phyloP scores from a whole-genome alignment of 352 stramenopile genomes.

The Globisporangium paddicum region DNA sequence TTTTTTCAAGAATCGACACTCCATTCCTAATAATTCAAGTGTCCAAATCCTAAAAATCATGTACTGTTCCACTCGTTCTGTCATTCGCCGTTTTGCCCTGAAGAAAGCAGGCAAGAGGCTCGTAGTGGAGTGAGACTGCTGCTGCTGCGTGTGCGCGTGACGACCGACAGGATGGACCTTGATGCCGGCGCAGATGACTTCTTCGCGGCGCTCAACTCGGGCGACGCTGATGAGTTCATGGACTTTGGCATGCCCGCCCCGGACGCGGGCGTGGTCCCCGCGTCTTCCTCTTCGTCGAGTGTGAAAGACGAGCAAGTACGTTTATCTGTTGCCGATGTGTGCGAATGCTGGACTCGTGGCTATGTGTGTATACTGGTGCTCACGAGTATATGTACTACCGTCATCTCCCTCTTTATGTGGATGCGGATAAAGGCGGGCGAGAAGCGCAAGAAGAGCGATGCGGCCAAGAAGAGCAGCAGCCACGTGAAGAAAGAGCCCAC shows the following conservation, averaged over 20 bases:
- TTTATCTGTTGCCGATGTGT: background rate
- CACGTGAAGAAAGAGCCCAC: constrained; percentile 32
- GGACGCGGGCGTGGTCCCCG: constrained; percentile 6
- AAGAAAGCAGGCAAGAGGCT: background rate
- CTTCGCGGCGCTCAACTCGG: constrained; percentile 72
- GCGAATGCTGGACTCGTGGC: background rate
- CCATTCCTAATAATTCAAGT: background rate
- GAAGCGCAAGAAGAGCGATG: constrained; percentile 49
- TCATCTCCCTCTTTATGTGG: background rate
- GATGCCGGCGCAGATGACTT: constrained; percentile 79
- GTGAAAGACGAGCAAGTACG: constrained; percentile 16
- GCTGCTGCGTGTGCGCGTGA: background rate
- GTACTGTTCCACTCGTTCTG: background rate
- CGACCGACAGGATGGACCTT: constrained; percentile 48
- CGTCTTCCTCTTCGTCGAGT: background rate
- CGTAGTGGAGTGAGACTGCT: background rate
- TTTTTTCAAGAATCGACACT: background rate
- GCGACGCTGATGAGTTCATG: constrained; percentile 47
- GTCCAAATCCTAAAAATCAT: background rate
- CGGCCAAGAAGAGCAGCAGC: constrained; percentile 26
- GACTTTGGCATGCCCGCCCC: constrained; percentile 40
- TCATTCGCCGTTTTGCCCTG: constrained; percentile 9
- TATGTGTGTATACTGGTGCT: background rate
- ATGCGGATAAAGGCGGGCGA: constrained; percentile 8
- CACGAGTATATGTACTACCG: background rate